Percentiles rank a stretch among this genome's conserved stretches.
Evolutionary conservation across 1,139 yeast genomes (phyloP).

Genomic region (Nakaseomyces uthaithaninus): DNA sequence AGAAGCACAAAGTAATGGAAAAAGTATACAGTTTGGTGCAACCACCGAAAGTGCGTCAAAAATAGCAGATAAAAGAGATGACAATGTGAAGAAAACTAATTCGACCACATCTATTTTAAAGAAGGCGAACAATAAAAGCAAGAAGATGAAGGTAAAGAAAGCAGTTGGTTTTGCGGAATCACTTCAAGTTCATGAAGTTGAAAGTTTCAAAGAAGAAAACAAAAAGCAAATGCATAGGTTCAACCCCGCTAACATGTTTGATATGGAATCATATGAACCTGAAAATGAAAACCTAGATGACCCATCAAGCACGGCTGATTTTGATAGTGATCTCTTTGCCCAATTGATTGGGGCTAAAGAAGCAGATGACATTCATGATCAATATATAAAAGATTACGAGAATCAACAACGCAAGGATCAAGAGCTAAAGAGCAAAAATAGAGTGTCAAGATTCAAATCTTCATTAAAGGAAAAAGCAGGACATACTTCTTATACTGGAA

Average conservation of each 20-base stretch:
- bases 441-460: slow-evolving; percentile 27
- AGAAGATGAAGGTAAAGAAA: slow-evolving; percentile 32
- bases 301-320: slow-evolving; percentile 18
- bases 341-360: slow-evolving; percentile 28
- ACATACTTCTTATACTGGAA: no score
- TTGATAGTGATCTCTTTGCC: slow-evolving; percentile 30
- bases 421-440: slow-evolving; percentile 13
- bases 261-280: slow-evolving; percentile 9
- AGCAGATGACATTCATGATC: slow-evolving; percentile 28
- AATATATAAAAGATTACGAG: slow-evolving; percentile 16
- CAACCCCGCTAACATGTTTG: slow-evolving; percentile 6
- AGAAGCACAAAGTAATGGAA: background rate
- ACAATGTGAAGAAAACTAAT: background rate
- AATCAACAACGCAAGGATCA: slow-evolving; percentile 10
- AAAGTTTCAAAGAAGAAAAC: slow-evolving; percentile 46
- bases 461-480: slow-evolving; percentile 3
- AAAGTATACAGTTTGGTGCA: background rate
- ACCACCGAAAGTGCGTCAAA: background rate
- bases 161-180: slow-evolving; percentile 46
- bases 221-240: slow-evolving; percentile 32
- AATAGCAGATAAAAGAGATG: background rate
- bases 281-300: slow-evolving; percentile 15
- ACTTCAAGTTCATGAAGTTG: slow-evolving; percentile 52
- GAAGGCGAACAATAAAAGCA: slow-evolving; percentile 5
- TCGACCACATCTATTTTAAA: slow-evolving; percentile 20